Percentiles rank a stretch among this genome's conserved stretches.
Conservation (phyloP, 2,329 filamentous ascomycete species). For the Scedosporium dehoogii region DNA sequence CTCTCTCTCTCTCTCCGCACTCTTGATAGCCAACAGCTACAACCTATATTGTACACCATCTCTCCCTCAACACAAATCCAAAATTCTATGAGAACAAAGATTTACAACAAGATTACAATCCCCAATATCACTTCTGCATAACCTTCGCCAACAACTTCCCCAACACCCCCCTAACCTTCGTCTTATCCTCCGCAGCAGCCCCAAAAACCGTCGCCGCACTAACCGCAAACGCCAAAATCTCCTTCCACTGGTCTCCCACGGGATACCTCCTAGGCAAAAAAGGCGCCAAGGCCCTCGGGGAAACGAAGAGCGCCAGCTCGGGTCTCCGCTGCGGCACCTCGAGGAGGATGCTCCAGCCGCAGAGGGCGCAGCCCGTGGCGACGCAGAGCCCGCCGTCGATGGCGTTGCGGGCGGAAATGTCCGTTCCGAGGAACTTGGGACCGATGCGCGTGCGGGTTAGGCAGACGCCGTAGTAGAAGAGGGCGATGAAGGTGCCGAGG, state of each 20-base stretch:
- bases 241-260: constrained; percentile 53
- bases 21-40: neutral
- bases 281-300: constrained; percentile 66
- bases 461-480: constrained; percentile 83
- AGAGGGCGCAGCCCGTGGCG: constrained; percentile 60
- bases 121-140: constrained; percentile 22
- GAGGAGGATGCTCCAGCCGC: constrained; percentile 72
- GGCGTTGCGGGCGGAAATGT: constrained; percentile 33
- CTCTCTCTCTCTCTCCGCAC: neutral
- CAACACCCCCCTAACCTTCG: constrained; percentile 57
- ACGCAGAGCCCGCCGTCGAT: constrained; percentile 61
- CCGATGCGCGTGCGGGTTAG: constrained; percentile 65
- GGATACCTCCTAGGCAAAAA: constrained; percentile 62
- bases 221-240: constrained; percentile 54
- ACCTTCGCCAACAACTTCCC: constrained; percentile 49
- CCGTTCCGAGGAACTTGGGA: constrained; percentile 52
- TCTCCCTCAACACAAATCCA: neutral
- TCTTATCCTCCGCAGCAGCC: constrained; percentile 51
- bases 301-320: constrained; percentile 73
- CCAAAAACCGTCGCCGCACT: constrained; percentile 64
- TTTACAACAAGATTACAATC: neutral
- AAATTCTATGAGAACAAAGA: neutral
- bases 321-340: constrained; percentile 57
- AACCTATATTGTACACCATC: neutral
- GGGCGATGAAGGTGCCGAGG: constrained; percentile 63